phyloP scores from a whole-genome alignment of 2,329 filamentous ascomycete species.

The Chlorencoelia australis region DNA sequence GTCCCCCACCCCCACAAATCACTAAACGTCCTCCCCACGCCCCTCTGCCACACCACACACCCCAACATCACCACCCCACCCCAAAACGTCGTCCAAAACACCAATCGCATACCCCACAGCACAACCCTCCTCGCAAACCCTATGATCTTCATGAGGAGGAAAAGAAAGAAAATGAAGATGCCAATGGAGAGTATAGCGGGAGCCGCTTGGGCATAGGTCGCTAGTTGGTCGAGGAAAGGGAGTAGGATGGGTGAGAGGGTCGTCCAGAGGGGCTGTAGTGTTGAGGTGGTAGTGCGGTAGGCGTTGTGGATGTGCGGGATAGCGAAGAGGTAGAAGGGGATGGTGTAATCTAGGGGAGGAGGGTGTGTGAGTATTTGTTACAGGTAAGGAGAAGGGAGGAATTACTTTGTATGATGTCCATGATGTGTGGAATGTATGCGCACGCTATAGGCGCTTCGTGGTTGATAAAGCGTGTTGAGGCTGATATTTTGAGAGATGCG shows the following conservation, averaged over 20 bases:
- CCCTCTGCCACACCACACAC: slow-evolving; percentile 52
- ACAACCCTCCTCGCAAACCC: slow-evolving; percentile 63
- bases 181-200: slow-evolving; percentile 37
- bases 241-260: slow-evolving; percentile 14
- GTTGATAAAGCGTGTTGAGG: no score
- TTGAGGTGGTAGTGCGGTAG: slow-evolving; percentile 2
- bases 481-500: no score
- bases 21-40: slow-evolving; percentile 51
- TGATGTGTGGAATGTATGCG: no score
- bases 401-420: no score
- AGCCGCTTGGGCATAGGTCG: slow-evolving; percentile 14
- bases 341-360: neutral
- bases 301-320: slow-evolving; percentile 15
- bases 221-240: slow-evolving; percentile 11
- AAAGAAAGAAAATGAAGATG: slow-evolving; percentile 48
- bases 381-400: neutral
- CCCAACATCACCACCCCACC: slow-evolving; percentile 42
- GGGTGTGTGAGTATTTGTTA: neutral
- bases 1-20: slow-evolving; percentile 45
- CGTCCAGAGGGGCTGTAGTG: slow-evolving; percentile 1
- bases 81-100: slow-evolving; percentile 55
- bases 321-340: neutral
- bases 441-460: no score
- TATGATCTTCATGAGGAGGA: slow-evolving; percentile 54
- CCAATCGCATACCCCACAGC: slow-evolving; percentile 66